Evolutionary conservation across 2,329 filamentous ascomycete genomes (phyloP).

Genomic region (Colletotrichum tamarilloi): DNA sequence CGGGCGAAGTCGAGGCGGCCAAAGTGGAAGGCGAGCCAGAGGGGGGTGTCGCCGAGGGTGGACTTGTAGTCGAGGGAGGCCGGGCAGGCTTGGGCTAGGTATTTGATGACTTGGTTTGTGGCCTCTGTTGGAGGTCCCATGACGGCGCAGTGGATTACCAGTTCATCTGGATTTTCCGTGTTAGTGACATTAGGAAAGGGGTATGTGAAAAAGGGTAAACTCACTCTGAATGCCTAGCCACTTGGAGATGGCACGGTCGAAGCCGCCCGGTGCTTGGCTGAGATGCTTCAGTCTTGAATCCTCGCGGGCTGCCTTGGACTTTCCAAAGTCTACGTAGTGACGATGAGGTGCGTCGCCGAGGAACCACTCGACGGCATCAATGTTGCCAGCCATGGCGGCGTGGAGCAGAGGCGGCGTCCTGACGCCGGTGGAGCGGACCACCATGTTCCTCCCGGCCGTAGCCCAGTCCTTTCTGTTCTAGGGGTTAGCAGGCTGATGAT

Average conservation of each 20-base stretch:
- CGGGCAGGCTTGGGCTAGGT: slow-evolving; percentile 72
- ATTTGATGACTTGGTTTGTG: slow-evolving; percentile 69
- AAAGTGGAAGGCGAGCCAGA: slow-evolving; percentile 73
- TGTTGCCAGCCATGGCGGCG: slow-evolving; percentile 65
- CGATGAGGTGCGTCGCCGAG: slow-evolving; percentile 75
- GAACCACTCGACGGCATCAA: slow-evolving; percentile 83
- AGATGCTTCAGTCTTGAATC: slow-evolving; percentile 73
- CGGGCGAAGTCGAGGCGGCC: slow-evolving; percentile 66
- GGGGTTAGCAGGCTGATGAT: slow-evolving; percentile 30
- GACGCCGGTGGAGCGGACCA: slow-evolving; percentile 51
- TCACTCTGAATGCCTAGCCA: slow-evolving; percentile 72
- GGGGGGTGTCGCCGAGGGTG: slow-evolving; percentile 69
- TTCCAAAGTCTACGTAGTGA: slow-evolving; percentile 75
- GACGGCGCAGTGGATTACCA: slow-evolving; percentile 75
- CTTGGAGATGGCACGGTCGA: slow-evolving; percentile 70
- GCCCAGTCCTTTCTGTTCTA: slow-evolving; percentile 74
- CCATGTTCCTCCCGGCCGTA: slow-evolving; percentile 64
- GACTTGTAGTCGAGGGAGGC: slow-evolving; percentile 72
- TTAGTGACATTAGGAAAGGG: slow-evolving; percentile 35
- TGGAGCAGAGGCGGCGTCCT: slow-evolving; percentile 69
- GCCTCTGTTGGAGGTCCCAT: slow-evolving; percentile 53
- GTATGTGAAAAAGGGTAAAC: slow-evolving; percentile 35
- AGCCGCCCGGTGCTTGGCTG: slow-evolving; percentile 67
- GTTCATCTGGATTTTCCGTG: slow-evolving; percentile 57
- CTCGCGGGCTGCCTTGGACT: slow-evolving; percentile 66